Evolutionary conservation across 2,329 filamentous ascomycete genomes (phyloP).

Genomic region (Remersonia thermophila): DNA sequence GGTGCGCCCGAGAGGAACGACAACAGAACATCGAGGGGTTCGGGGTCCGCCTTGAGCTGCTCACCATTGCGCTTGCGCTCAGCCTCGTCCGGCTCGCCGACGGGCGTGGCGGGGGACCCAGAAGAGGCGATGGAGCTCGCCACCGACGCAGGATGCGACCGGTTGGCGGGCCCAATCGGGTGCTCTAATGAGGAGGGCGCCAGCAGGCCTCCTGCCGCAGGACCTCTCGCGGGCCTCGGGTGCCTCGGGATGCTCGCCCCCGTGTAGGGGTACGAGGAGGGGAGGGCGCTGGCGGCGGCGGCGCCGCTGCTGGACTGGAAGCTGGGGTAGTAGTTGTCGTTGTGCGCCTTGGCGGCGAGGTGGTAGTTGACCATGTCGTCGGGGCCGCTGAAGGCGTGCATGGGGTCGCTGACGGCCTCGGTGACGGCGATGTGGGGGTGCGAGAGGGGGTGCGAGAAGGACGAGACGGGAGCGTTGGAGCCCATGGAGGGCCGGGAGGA

Average conservation of each 20-base stretch:
- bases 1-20: constrained; percentile 27
- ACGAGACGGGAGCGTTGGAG: constrained; percentile 47
- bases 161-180: constrained; percentile 25
- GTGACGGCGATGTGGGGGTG: constrained; percentile 47
- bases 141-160: constrained; percentile 43
- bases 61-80: constrained; percentile 40
- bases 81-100: constrained; percentile 34
- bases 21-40: constrained; percentile 4
- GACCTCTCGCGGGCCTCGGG: constrained; percentile 26
- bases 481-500: constrained; percentile 49
- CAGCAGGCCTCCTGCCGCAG: constrained; percentile 16
- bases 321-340: constrained; percentile 28
- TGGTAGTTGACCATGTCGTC: constrained; percentile 36
- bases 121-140: constrained; percentile 40
- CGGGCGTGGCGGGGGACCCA: constrained; percentile 46
- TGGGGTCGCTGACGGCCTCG: constrained; percentile 35
- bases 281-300: constrained; percentile 21
- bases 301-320: constrained; percentile 28
- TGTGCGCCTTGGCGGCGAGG: constrained; percentile 28
- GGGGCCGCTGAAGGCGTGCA: constrained; percentile 30
- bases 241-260: constrained; percentile 28
- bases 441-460: constrained; percentile 41
- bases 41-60: constrained; percentile 30
- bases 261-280: constrained; percentile 28
- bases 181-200: constrained; percentile 36